Evolutionary conservation across 2,329 filamentous ascomycete genomes (phyloP), one percentile per base, ranked within the genome.

Genomic region (Hysterium pulicare): DNA sequence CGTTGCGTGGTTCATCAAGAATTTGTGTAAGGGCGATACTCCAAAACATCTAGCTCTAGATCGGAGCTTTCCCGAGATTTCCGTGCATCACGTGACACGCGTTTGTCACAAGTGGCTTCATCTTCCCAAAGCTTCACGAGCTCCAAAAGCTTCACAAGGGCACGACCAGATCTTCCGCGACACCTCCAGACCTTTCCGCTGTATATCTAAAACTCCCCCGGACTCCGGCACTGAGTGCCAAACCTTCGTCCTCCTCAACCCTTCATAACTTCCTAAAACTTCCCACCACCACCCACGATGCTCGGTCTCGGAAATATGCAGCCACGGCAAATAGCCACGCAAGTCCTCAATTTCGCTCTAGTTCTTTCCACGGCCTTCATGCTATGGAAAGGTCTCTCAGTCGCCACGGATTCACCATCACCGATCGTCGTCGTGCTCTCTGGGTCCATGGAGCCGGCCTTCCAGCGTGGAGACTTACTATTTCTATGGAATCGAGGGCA

Each of bases 331-430:
- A 78, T 86, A 41, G 83, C 89, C 57, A 77, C 82, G 37, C 89
- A 95, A 75, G 69, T 91, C 54, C 81, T 95, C 62, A 95, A 94
- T 72, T 95, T 96, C 67, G 89, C 84, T 43, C 81, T 96, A 50
- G 88, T 95, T 48, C 80, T 95, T 38, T 90, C 86, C 8, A 93
- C 88, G 1, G 90, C 90, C 1, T 95, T 95, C 64, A 95, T 95
- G 90, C 82, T 95, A 38, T 76, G 73, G 90, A 95, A 95, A 69
- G 87, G 86, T 8, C 81, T 96, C 46, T 90, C 85, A 7, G 81
- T 95, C 22, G 72, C 81, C 50, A 82, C 86, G 44, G 84, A 93
- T 50, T 74, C 71, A 37, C 69, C 69, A 7, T 74, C 71, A 1
- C 86, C 86, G 19, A 90, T 90, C 56, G 86, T 90, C 53, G 86